Evolutionary conservation across 352 stramenopile genomes (phyloP).

Genomic region (Hyaloperonospora arabidopsidis): DNA sequence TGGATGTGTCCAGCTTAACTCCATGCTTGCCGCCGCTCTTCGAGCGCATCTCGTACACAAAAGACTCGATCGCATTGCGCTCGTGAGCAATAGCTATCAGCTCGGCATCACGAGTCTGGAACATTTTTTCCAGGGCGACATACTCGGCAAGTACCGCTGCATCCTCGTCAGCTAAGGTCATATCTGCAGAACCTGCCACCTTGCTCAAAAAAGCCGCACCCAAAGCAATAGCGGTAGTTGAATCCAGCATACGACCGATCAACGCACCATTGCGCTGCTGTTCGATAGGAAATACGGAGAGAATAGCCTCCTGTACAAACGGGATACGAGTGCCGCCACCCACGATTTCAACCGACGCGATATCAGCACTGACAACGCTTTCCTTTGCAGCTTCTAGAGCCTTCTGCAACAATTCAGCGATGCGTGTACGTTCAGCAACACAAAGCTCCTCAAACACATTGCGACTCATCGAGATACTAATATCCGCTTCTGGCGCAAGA

Average conservation of each 20-base stretch:
- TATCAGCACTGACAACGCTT: conserved; percentile 30
- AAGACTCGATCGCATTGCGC: conserved; percentile 86
- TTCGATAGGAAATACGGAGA: conserved; percentile 46
- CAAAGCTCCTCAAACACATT: conserved; percentile 69
- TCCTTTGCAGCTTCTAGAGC: conserved; percentile 43
- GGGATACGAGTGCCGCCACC: conserved; percentile 86
- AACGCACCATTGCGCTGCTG: conserved; percentile 28
- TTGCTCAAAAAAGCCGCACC: conserved; percentile 55
- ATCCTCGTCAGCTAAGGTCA: conserved; percentile 13
- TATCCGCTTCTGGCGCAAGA: conserved; percentile 71
- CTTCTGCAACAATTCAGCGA: conserved; percentile 48
- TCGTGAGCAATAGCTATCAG: conserved; percentile 68
- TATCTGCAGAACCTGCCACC: conserved; percentile 15
- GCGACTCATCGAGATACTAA: conserved; percentile 65
- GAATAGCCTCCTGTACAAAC: conserved; percentile 70
- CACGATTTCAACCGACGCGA: conserved; percentile 82
- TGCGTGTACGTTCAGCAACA: conserved; percentile 30
- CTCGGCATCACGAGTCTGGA: conserved; percentile 64
- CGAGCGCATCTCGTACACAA: conserved; percentile 87
- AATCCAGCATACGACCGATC: conserved; percentile 85
- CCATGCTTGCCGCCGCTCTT: conserved; percentile 64
- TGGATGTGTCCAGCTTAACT: conserved; percentile 53
- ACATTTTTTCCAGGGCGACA: conserved; percentile 51
- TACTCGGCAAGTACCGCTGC: conserved; percentile 29
- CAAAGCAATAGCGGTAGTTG: conserved; percentile 72